A percentile compares a stretch with the other conserved stretches of the same genome.
Conservation (phyloP, 345 rosid species). For the Ceriops tagal region DNA sequence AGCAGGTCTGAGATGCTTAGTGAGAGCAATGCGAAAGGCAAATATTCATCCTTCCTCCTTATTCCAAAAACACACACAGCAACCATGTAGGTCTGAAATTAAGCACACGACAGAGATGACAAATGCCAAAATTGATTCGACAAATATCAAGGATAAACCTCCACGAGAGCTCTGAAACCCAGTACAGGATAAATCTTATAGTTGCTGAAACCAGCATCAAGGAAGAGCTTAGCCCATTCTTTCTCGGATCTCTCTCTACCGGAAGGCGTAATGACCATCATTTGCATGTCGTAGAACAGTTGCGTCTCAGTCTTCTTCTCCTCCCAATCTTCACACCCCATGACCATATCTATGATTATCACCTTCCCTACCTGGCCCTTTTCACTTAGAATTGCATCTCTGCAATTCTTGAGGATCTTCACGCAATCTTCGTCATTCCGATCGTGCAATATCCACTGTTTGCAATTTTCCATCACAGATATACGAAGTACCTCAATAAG, state of each 20-base stretch:
- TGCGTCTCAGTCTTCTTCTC: neutral
- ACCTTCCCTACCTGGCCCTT: neutral
- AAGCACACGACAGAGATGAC: too few species aligned
- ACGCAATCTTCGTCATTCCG: neutral
- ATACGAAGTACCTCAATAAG: too few species aligned
- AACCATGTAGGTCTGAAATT: too few species aligned
- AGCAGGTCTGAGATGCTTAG: too few species aligned
- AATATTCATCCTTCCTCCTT: too few species aligned
- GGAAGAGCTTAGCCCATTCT: neutral
- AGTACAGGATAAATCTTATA: neutral
- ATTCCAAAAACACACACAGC: too few species aligned
- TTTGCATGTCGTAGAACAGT: neutral
- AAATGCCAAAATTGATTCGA: too few species aligned
- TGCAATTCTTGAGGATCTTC: slow-evolving; percentile 13
- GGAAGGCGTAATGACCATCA: neutral
- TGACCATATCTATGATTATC: neutral
- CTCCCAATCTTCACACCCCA: neutral
- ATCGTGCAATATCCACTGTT: slow-evolving; percentile 13
- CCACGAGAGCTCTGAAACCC: neutral
- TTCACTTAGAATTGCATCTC: slow-evolving; percentile 1
- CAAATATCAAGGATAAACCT: neutral
- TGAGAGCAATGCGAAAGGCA: too few species aligned
- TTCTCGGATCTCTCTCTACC: neutral
- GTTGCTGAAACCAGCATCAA: neutral
- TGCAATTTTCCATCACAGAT: neutral